Evolutionary conservation across 805 yeast genomes (phyloP), one percentile per base, ranked within the genome.

Genomic region (Suhomyces xylopsoci): DNA sequence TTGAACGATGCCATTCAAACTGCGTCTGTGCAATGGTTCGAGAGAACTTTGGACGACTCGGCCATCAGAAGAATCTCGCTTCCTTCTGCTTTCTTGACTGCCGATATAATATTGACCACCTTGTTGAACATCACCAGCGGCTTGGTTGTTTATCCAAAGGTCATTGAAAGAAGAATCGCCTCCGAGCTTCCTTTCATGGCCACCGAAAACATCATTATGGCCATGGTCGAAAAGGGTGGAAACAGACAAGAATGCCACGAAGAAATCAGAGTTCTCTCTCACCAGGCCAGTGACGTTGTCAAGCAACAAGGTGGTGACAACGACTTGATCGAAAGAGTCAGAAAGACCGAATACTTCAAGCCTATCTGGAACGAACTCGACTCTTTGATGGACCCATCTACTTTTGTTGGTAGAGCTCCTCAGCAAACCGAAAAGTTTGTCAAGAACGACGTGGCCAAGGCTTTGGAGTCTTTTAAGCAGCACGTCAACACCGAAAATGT

Each of bases 111-210:
- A 60, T 79, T 93, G 61, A 83, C 96, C 25, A 94, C 99, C 48
- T 76, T 94, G 73, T 80, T 86, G 63, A 94, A 94, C 79, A 92
- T 94, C 67, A 87, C 96, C 34, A 87, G 96, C 40, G 99, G 99
- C 19, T 80, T 94, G 58, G 99, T 94, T 51, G 99, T 94, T 46
- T 94, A 94, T 77, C 99, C 99, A 62, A 93, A 94, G 82, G 99
- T 94, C 63, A 94, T 94, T 66, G 97, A 88, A 79, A 87, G 97
- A 79, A 88, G 98, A 77, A 94, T 94, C 74, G 83, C 68, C 69
- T 81, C 97, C 49, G 99, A 94, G 76, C 81, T 94, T 67, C 99
- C 99, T 62, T 94, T 94, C 81, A 94, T 94, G 99, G 99, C 99
- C 61, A 94, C 99, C 53, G 99, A 94, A 78, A 94, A 94, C 76